Evolutionary conservation across 2,329 filamentous ascomycete species (phyloP).

Genomic region (Ascochyta pisi): DNA sequence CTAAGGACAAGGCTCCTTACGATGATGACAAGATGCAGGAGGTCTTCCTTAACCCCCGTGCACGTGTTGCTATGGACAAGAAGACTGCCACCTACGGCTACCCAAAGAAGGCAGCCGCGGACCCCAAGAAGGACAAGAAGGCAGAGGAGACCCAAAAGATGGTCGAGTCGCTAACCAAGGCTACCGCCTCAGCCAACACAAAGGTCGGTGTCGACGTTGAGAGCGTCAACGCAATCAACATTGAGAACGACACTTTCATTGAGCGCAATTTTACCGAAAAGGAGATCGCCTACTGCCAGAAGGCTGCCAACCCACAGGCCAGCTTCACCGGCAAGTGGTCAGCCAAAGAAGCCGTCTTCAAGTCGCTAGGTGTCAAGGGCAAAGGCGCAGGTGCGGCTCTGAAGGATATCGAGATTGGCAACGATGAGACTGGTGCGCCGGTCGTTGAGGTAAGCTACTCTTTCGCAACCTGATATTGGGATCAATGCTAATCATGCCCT

Average conservation of each 20-base stretch:
- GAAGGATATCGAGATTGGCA: conserved; percentile 92
- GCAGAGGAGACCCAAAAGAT: conserved; percentile 72
- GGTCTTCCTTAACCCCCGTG: conserved; percentile 92
- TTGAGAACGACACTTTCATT: conserved; percentile 91
- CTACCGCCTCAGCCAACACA: conserved; percentile 65
- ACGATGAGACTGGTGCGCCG: conserved; percentile 81
- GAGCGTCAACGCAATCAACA: conserved; percentile 84
- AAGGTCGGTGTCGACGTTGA: conserved; percentile 96
- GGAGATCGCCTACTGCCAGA: conserved; percentile 87
- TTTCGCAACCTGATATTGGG: background rate
- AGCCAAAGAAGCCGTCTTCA: conserved; percentile 98
- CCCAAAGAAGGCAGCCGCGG: conserved; percentile 57
- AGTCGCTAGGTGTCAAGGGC: conserved; percentile 86
- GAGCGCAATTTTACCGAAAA: conserved; percentile 89
- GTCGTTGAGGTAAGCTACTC: conserved; percentile 75
- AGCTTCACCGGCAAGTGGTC: conserved; percentile 96
- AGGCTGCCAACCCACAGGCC: conserved; percentile 79
- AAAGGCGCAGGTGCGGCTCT: conserved; percentile 87
- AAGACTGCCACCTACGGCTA: conserved; percentile 83
- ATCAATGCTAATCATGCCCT: conserved; percentile 24
- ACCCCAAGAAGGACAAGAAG: conserved; percentile 68
- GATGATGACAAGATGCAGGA: conserved; percentile 83
- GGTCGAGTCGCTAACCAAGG: conserved; percentile 77
- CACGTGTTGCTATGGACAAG: conserved; percentile 83
- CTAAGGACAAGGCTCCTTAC: conserved; percentile 91